Evolutionary conservation across 768 basidiomycete genomes (phyloP).

Genomic region (Trametes gibbosa): DNA sequence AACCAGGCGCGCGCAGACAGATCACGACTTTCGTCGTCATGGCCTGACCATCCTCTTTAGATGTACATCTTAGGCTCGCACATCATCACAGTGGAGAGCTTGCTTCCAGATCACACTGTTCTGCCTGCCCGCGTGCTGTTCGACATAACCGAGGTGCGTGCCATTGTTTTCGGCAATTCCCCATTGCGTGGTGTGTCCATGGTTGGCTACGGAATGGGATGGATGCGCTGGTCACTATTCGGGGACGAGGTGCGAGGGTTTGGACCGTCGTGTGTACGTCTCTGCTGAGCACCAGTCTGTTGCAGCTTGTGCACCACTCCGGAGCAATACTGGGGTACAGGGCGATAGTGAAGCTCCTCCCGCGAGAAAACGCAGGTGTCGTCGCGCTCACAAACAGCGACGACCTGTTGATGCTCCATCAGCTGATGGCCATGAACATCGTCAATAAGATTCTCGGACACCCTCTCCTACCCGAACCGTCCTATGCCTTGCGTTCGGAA

Average conservation of each 20-base stretch:
- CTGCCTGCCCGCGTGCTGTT: conserved; percentile 32
- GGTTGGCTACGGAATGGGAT: not conserved
- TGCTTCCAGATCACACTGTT: conserved; percentile 28
- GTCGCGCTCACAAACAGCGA: conserved; percentile 26
- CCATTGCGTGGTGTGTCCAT: not conserved
- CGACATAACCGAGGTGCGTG: conserved; percentile 31
- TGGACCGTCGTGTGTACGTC: conserved; percentile 35
- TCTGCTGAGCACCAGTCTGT: not conserved
- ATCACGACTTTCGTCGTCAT: not conserved
- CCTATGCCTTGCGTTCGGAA: not conserved
- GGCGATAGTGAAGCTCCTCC: conserved; percentile 33
- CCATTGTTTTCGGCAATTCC: not conserved
- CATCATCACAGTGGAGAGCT: conserved; percentile 35
- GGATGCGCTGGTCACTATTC: not conserved
- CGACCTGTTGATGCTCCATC: not conserved
- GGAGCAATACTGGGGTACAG: conserved; percentile 37
- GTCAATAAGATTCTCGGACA: conserved; percentile 14
- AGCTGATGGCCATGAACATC: not conserved
- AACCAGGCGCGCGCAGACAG: conserved; percentile 30
- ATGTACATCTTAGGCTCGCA: conserved; percentile 39
- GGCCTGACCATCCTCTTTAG: conserved; percentile 22
- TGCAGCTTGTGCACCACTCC: conserved; percentile 34
- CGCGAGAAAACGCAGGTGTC: conserved; percentile 36
- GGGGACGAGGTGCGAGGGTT: not conserved
- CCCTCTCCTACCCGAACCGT: not conserved